These are phyloP conservation scores for Zygosaccharomyces siamensis DNA, from an alignment of 805 yeast species.

Conservation along the genomic window DNA sequence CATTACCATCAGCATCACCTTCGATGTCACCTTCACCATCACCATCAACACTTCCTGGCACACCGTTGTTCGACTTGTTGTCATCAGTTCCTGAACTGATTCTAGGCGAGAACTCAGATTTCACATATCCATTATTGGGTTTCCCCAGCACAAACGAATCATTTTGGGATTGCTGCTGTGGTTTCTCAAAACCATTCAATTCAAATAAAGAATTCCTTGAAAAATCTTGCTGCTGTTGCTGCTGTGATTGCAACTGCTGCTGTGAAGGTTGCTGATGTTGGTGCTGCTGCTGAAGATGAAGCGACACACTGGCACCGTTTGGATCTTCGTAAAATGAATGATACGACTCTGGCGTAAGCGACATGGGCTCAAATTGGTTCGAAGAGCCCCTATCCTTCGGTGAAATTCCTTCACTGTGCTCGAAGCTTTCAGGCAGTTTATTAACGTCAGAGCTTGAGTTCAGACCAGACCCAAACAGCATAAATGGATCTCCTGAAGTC, in stretches of 20 bases:
- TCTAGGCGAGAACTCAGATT: conserved; percentile 7
- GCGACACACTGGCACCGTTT: background rate
- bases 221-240: background rate
- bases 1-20: conserved; percentile 1
- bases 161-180: background rate
- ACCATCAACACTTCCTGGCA: background rate
- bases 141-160: background rate
- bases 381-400: conserved; percentile 1
- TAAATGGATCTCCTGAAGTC: conserved; percentile 1
- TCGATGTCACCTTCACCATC: conserved; percentile 3
- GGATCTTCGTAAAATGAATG: conserved; percentile 12
- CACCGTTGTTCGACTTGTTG: background rate
- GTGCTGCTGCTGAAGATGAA: conserved; percentile 2
- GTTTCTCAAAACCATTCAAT: background rate
- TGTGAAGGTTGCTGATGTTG: conserved; percentile 5
- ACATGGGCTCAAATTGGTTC: conserved; percentile 5
- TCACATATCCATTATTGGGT: background rate
- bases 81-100: conserved; percentile 1
- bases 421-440: background rate
- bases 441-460: background rate
- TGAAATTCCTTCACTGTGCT: background rate
- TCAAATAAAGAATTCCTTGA: background rate
- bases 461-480: conserved; percentile 3
- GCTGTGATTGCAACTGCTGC: background rate
- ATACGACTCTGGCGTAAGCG: conserved; percentile 19